A percentile compares a stretch with the other conserved stretches of the same genome.
Evolutionary conservation across 345 rosid species (phyloP).

Genomic region (Murraya koenigii): DNA sequence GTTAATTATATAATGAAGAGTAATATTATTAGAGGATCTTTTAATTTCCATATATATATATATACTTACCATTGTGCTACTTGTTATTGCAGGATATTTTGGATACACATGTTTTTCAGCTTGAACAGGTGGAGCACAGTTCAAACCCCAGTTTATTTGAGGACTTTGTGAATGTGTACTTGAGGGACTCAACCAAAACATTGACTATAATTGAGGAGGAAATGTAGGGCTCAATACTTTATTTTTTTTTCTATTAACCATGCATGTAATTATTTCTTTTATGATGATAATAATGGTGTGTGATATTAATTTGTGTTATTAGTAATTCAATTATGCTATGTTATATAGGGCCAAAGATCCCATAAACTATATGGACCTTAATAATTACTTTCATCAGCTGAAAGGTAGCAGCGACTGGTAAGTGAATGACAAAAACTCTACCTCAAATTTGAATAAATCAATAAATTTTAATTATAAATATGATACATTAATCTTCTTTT

Average conservation of each 20-base stretch:
- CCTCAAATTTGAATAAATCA: too few species aligned
- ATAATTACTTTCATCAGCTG: slow-evolving; percentile 22
- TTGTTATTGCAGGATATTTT: slow-evolving; percentile 25
- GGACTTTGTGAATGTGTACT: slow-evolving; percentile 27
- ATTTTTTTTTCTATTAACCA: background rate
- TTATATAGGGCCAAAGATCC: slow-evolving; percentile 14
- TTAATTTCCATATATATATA: too few species aligned
- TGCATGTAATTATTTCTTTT: background rate
- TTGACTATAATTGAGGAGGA: slow-evolving; percentile 13
- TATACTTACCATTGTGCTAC: too few species aligned
- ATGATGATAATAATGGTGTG: too few species aligned
- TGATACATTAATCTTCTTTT: too few species aligned
- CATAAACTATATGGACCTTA: slow-evolving; percentile 4
- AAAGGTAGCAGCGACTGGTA: slow-evolving; percentile 29
- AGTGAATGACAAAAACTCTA: too few species aligned
- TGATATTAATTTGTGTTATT: too few species aligned
- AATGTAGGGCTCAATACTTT: slow-evolving; percentile 25
- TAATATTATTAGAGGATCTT: too few species aligned
- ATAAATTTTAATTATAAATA: too few species aligned
- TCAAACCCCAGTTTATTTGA: slow-evolving; percentile 26
- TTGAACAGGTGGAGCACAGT: slow-evolving; percentile 24
- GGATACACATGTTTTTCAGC: slow-evolving; percentile 23
- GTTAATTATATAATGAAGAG: too few species aligned
- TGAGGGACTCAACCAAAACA: slow-evolving; percentile 16
- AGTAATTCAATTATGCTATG: too few species aligned